Percentiles rank a stretch among this genome's conserved stretches.
phyloP scores from a whole-genome alignment of 805 yeast species.

The Metahyphopichia silvanorum region DNA sequence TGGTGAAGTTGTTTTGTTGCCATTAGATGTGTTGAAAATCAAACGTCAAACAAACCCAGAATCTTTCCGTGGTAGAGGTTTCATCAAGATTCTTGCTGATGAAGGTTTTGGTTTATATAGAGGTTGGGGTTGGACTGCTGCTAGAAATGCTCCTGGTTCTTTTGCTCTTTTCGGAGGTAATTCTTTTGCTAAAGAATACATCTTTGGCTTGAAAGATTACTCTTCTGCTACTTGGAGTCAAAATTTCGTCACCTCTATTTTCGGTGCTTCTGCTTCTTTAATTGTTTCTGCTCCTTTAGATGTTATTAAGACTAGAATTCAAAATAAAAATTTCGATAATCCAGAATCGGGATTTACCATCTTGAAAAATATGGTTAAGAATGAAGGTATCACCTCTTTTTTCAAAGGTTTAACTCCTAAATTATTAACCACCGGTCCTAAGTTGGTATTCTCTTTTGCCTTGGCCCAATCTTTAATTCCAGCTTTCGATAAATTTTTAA shows the following conservation, averaged over 20 bases:
- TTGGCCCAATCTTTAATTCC: constrained; percentile 96
- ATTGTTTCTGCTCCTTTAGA: constrained; percentile 97
- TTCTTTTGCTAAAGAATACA: constrained; percentile 96
- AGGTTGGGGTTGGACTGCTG: constrained; percentile 99
- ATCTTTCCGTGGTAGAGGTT: constrained; percentile 97
- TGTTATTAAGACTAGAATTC: constrained; percentile 97
- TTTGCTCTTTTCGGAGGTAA: constrained; percentile 98
- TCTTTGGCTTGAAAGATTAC: constrained; percentile 83
- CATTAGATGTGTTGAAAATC: constrained; percentile 93
- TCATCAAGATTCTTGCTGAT: constrained; percentile 76
- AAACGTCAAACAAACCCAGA: constrained; percentile 99
- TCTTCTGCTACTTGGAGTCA: constrained; percentile 91
- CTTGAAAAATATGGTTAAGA: constrained; percentile 86
- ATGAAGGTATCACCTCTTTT: constrained; percentile 87
- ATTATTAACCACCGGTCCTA: constrained; percentile 96
- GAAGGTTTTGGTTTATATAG: constrained; percentile 93
- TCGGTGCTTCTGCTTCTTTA: constrained; percentile 95
- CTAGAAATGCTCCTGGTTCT: constrained; percentile 99
- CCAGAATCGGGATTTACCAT: constrained; percentile 93
- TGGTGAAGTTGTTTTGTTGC: constrained; percentile 94
- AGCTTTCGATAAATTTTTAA: constrained; percentile 75
- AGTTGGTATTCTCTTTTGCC: constrained; percentile 96
- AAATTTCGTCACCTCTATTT: constrained; percentile 90
- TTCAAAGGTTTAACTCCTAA: constrained; percentile 97
- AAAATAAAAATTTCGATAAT: constrained; percentile 91